Base-by-base conservation (phyloP, 495 filamentous ascomycete species). In the Bombardia bombarda region DNA sequence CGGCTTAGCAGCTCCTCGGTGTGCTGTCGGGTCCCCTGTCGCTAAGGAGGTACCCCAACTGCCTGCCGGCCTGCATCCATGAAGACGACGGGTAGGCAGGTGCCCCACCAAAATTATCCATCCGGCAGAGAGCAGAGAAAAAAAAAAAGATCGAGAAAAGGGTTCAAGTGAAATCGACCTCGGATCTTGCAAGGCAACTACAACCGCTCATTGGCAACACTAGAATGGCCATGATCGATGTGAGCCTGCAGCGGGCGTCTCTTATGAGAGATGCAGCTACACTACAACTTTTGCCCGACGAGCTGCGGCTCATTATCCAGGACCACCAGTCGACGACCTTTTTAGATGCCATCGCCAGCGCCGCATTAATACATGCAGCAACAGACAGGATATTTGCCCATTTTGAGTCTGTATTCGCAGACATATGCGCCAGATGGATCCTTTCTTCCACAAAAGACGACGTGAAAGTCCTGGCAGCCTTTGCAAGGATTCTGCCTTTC, bases 351-450 rank as follows among this genome's bases (percentile, higher is more conserved):
- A 67, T 94, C 56, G 73, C 84, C 42, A 62, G 65, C 44, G 73
- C 78, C 43, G 80, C 87, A 21, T 71, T 90, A 47, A 66, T 80
- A 46, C 69, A 85, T 35, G 58, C 67, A 40, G 67, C 73, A 47
- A 89, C 86, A 40, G 71, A 83, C 47, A 60, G 60, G 14, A 68
- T 95, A 53, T 90, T 90, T 53, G 65, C 69, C 46, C 67, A 78
- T 45, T 86, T 87, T 57, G 76, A 86, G 61, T 64, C 66, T 37
- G 59, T 87, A 36, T 83, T 90, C 51, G 77, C 86, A 47, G 87
- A 96, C 57, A 62, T 88, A 34, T 87, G 83, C 61, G 79, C 86
- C 46, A 69, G 80, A 67, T 92, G 87, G 85, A 62, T 84, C 31
- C 57, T 69, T 23, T 60, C 55, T 13, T 49, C 58, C 13, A 45